Conservation (phyloP, 1,284 basidiomycete genomes). For the Tilletia walkeri region DNA sequence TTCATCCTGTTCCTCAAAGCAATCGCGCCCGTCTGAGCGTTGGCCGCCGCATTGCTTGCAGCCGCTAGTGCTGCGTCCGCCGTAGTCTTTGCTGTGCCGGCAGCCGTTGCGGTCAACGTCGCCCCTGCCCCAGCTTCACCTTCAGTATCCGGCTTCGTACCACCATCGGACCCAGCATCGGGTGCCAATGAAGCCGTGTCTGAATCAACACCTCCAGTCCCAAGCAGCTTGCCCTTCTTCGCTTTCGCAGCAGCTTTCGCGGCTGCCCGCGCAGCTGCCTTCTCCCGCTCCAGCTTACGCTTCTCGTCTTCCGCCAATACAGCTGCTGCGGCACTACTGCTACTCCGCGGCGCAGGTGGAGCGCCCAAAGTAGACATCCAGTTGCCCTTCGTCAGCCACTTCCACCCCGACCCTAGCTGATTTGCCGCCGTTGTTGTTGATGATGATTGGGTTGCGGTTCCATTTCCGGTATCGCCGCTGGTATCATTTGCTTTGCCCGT, state of each 20-base stretch:
- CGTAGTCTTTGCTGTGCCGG: neutral
- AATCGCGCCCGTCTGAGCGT: neutral
- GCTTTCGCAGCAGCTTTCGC: constrained; percentile 6
- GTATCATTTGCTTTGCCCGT: neutral
- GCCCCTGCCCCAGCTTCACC: neutral
- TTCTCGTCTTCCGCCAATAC: constrained; percentile 11
- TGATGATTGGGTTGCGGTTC: neutral
- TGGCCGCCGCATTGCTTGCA: constrained; percentile 15
- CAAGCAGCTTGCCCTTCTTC: neutral
- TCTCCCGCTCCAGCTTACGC: constrained; percentile 7
- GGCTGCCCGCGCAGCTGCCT: constrained; percentile 16
- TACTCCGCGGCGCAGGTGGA: constrained; percentile 10
- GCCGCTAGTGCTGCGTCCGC: constrained; percentile 17
- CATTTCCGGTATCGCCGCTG: neutral
- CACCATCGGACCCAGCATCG: neutral
- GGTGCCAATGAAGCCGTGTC: constrained; percentile 2
- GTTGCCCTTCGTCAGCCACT: neutral
- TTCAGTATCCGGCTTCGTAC: neutral
- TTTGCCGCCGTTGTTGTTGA: neutral
- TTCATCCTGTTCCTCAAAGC: constrained; percentile 16
- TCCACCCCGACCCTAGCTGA: neutral
- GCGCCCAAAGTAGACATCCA: neutral
- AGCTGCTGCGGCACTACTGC: constrained; percentile 13
- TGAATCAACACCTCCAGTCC: neutral
- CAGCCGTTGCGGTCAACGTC: too few relatives aligned